Conservation (phyloP, 2,329 filamentous ascomycete species). For the Apiospora sp. region DNA sequence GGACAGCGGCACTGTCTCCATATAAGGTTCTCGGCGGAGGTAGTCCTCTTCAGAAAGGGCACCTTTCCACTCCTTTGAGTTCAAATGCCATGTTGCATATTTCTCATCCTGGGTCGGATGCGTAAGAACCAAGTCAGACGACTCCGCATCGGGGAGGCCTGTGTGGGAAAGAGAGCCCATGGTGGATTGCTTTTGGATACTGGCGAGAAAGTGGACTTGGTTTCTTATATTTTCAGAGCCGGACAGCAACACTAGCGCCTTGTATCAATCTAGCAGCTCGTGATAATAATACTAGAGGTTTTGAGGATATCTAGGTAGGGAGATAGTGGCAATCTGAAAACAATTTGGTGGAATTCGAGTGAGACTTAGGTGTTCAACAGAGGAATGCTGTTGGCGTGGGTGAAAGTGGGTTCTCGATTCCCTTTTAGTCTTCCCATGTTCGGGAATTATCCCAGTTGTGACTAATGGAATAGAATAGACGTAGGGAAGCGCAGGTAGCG, state of each 20-base stretch:
- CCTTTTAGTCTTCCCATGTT: conserved; percentile 14
- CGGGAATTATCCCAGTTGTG: background rate
- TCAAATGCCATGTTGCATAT: conserved; percentile 61
- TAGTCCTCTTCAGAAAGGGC: conserved; percentile 64
- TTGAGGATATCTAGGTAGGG: conserved; percentile 7
- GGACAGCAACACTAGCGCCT: background rate
- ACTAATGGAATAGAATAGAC: conserved; percentile 12
- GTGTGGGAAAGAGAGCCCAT: conserved; percentile 44
- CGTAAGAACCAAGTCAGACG: conserved; percentile 55
- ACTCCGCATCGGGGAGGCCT: conserved; percentile 44
- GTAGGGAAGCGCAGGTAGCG: conserved; percentile 11
- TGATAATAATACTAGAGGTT: background rate
- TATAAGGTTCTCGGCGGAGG: conserved; percentile 64
- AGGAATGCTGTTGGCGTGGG: conserved; percentile 2
- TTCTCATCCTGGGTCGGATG: conserved; percentile 66
- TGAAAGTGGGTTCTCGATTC: conserved; percentile 17
- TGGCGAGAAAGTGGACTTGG: background rate
- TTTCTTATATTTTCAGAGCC: background rate
- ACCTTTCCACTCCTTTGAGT: conserved; percentile 65
- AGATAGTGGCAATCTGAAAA: background rate
- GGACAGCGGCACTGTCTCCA: conserved; percentile 65
- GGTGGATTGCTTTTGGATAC: conserved; percentile 24
- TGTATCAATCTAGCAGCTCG: background rate
- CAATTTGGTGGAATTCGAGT: conserved; percentile 7
- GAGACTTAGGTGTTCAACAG: conserved; percentile 11